A percentile compares a stretch with the other conserved stretches of the same genome.
Evolutionary conservation across 345 rosid genomes (phyloP).

Genomic region (Salix udensis): DNA sequence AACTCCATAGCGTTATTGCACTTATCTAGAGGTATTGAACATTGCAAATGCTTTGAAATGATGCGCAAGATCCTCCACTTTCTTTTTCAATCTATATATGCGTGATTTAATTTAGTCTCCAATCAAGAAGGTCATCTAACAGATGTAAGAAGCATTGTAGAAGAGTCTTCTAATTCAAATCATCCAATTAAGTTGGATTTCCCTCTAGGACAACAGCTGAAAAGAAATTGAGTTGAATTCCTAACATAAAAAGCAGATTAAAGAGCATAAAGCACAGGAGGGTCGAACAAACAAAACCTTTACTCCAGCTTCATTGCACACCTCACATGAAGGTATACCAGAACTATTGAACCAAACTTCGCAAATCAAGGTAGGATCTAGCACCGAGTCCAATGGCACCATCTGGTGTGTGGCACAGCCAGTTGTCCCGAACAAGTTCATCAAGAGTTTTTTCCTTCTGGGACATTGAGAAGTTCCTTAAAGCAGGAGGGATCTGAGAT

Average conservation of each 20-base stretch:
- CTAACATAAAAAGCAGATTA: background rate
- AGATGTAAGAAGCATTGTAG: background rate
- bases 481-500: slow-evolving; percentile 54
- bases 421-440: slow-evolving; percentile 65
- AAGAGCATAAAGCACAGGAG: background rate
- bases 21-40: background rate
- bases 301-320: slow-evolving; percentile 86
- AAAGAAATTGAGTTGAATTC: background rate
- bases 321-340: slow-evolving; percentile 72
- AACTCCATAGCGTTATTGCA: background rate
- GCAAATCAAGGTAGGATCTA: slow-evolving; percentile 78
- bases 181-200: background rate
- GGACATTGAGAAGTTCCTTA: slow-evolving; percentile 71
- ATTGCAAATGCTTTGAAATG: background rate
- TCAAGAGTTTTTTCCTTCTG: slow-evolving; percentile 79
- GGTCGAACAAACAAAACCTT: slow-evolving; percentile 48
- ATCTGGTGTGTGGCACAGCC: slow-evolving; percentile 63
- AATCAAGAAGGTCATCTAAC: background rate
- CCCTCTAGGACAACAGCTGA: background rate
- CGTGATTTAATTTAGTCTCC: background rate
- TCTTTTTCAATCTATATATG: background rate
- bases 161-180: background rate
- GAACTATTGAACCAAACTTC: slow-evolving; percentile 74
- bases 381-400: slow-evolving; percentile 71
- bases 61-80: background rate